Conservation (phyloP, 495 filamentous ascomycete genomes). For the Recurvomyces mirabilis region DNA sequence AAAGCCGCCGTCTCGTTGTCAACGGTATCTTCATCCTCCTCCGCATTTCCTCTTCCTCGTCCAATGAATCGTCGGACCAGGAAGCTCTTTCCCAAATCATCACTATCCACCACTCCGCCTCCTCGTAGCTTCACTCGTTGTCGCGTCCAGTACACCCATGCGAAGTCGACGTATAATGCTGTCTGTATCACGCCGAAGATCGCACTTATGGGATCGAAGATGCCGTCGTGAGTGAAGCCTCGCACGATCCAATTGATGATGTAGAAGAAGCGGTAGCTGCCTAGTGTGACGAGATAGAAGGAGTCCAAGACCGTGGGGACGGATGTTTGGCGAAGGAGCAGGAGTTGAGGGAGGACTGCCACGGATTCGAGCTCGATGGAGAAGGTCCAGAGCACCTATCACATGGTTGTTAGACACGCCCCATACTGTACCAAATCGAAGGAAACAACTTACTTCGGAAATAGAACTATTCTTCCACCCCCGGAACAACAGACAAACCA, state of each 20-base stretch:
- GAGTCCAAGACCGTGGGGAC: constrained; percentile 94
- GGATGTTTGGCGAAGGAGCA: constrained; percentile 83
- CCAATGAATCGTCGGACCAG: constrained; percentile 43
- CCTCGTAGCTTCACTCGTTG: constrained; percentile 89
- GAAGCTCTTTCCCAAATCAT: constrained; percentile 77
- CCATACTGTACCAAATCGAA: background rate
- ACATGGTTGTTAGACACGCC: background rate
- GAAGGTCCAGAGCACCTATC: constrained; percentile 67
- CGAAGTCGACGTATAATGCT: constrained; percentile 83
- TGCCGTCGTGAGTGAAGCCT: constrained; percentile 39
- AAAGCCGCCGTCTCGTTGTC: constrained; percentile 12
- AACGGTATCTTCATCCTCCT: constrained; percentile 17
- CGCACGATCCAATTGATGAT: constrained; percentile 84
- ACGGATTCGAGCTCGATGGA: constrained; percentile 84
- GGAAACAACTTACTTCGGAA: constrained; percentile 40
- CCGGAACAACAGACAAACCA: constrained; percentile 54
- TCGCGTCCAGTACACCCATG: constrained; percentile 89
- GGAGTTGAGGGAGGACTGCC: constrained; percentile 79
- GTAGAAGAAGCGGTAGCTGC: constrained; percentile 82
- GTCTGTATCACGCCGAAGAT: constrained; percentile 88
- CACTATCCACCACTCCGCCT: constrained; percentile 85
- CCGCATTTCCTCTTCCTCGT: background rate
- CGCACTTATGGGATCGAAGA: constrained; percentile 59
- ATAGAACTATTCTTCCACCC: constrained; percentile 34
- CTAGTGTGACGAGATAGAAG: constrained; percentile 80